phyloP scores from a whole-genome alignment of 768 basidiomycete species.

The Tricholoma sp. region DNA sequence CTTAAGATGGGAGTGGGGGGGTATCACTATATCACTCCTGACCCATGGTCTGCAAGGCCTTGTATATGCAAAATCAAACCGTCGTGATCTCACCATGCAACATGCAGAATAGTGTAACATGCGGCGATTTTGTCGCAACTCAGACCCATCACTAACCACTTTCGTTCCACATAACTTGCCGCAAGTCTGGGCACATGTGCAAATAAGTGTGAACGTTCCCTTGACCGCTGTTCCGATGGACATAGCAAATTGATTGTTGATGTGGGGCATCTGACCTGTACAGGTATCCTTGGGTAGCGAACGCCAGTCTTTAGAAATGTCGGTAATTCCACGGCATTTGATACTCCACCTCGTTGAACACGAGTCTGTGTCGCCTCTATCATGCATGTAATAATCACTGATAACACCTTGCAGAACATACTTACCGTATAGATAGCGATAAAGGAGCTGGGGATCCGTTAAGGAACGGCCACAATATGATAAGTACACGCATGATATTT shows the following conservation, averaged over 20 bases:
- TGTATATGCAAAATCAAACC: constrained; percentile 11
- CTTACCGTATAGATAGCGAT: not conserved
- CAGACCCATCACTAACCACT: constrained; percentile 24
- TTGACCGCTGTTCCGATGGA: constrained; percentile 31
- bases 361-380: not conserved
- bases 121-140: constrained; percentile 23
- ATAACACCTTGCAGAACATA: not conserved
- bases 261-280: constrained; percentile 26
- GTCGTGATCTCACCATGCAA: constrained; percentile 1
- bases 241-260: constrained; percentile 21
- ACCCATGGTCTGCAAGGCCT: not conserved
- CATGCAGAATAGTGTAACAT: constrained; percentile 12
- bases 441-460: not conserved
- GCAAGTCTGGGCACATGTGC: constrained; percentile 33
- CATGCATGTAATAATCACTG: not conserved
- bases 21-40: not conserved
- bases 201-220: constrained; percentile 26
- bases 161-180: constrained; percentile 24
- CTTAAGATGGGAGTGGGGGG: not conserved
- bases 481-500: not conserved
- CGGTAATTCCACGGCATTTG: not conserved
- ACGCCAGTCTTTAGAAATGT: not conserved
- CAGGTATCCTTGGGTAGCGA: not conserved
- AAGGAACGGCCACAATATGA: not conserved
- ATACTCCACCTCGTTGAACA: not conserved